phyloP scores from a whole-genome alignment of 257 asterid genomes.

The Coffea canephora region DNA sequence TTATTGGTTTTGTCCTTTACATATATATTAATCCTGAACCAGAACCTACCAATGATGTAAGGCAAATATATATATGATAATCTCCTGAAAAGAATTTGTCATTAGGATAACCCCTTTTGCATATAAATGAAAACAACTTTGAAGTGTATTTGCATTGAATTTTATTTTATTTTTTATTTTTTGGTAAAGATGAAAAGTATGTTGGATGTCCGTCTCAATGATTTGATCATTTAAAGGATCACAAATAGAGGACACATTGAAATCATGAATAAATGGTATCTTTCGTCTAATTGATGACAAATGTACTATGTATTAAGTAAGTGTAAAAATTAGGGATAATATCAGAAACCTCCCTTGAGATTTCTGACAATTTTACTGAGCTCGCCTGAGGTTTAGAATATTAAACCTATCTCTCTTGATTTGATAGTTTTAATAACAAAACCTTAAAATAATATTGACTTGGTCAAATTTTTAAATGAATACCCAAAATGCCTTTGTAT shows the following conservation, averaged over 20 bases:
- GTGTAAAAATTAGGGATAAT: too few species aligned
- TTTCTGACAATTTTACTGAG: too few species aligned
- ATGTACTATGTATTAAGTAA: too few species aligned
- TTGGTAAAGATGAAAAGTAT: background rate
- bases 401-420: too few species aligned
- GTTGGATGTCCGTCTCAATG: background rate
- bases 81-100: background rate
- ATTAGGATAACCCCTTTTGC: background rate
- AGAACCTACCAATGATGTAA: background rate
- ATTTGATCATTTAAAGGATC: background rate
- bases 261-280: background rate
- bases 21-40: slow-evolving; percentile 1
- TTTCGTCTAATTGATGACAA: background rate
- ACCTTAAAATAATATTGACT: too few species aligned
- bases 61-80: background rate
- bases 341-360: too few species aligned
- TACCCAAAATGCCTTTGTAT: too few species aligned
- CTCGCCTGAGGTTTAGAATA: too few species aligned
- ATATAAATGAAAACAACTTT: background rate
- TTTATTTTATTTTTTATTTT: too few species aligned
- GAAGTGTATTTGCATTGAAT: background rate
- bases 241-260: background rate
- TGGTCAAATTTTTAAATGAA: too few species aligned
- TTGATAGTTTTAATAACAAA: too few species aligned
- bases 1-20: background rate